Percentiles rank a stretch among this genome's conserved stretches.
Evolutionary conservation across 2,329 filamentous ascomycete genomes (phyloP).

Genomic region (Ophiostoma sp.): DNA sequence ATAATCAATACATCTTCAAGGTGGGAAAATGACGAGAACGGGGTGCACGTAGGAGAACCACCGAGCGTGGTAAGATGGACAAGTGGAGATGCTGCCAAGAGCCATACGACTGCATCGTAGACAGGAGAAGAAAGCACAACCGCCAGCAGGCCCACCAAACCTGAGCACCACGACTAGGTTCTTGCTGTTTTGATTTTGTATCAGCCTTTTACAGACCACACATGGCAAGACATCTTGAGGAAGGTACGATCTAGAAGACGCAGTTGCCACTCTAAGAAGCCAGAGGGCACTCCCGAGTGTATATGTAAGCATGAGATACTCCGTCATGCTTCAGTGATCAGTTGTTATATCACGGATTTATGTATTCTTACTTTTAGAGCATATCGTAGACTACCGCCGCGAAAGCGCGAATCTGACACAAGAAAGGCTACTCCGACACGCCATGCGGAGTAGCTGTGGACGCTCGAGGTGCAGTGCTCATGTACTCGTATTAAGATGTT

Average conservation of each 20-base stretch:
- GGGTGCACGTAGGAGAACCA: not conserved
- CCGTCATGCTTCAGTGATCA: not conserved
- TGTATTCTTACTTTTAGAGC: no score
- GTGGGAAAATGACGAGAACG: not conserved
- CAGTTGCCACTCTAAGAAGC: not conserved
- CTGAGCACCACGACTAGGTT: not conserved
- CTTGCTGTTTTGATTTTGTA: not conserved
- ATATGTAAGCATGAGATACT: not conserved
- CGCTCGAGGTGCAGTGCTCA: not conserved
- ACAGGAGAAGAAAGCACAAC: not conserved
- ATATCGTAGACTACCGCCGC: not conserved
- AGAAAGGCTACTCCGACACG: not conserved
- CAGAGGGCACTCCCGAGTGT: not conserved
- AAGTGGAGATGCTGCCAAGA: not conserved
- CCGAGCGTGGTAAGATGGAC: not conserved
- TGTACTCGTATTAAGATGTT: not conserved
- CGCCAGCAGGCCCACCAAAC: not conserved
- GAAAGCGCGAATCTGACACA: not conserved
- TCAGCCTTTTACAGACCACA: not conserved
- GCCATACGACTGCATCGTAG: not conserved
- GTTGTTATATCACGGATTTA: not conserved
- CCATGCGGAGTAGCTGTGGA: not conserved
- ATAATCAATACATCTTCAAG: not conserved
- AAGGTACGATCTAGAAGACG: not conserved
- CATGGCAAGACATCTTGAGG: not conserved